Conservation (phyloP, 345 rosid species). For the Clausena lansium region DNA sequence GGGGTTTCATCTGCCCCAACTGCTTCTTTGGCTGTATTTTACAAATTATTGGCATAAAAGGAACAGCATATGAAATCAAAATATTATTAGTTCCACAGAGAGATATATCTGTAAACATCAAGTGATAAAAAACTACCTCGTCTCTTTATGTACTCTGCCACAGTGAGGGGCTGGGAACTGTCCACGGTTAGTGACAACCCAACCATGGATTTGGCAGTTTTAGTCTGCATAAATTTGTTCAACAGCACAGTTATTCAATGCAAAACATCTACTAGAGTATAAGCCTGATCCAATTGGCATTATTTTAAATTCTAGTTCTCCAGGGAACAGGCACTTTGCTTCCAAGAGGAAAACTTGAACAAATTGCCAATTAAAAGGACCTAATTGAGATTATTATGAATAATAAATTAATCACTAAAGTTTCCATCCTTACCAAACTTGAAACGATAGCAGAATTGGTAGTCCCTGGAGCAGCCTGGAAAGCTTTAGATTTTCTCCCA, state of each 20-base stretch:
- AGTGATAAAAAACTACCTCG: slow-evolving; percentile 52
- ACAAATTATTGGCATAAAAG: not conserved
- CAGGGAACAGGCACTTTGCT: not conserved
- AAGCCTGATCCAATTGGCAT: not conserved
- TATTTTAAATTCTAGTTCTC: not conserved
- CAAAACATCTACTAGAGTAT: not conserved
- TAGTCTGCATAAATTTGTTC: slow-evolving; percentile 57
- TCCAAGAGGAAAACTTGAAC: not conserved
- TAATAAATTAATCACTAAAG: not conserved
- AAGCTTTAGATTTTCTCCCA: slow-evolving; percentile 97
- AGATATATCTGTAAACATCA: not conserved
- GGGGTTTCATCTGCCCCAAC: slow-evolving; percentile 95
- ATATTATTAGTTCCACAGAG: not conserved
- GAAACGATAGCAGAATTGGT: slow-evolving; percentile 72
- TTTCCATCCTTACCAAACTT: slow-evolving; percentile 55
- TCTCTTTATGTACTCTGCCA: slow-evolving; percentile 67
- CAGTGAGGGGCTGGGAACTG: slow-evolving; percentile 60
- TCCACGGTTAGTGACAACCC: slow-evolving; percentile 76
- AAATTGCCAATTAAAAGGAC: not conserved
- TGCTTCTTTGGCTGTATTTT: slow-evolving; percentile 74
- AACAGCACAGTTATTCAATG: slow-evolving; percentile 9
- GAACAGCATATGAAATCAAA: not conserved
- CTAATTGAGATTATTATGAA: not conserved
- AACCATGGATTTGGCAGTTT: slow-evolving; percentile 83
- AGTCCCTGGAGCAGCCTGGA: slow-evolving; percentile 94